Evolutionary conservation across 2,329 filamentous ascomycete genomes (phyloP).

Genomic region (Epicoccum nigrum): DNA sequence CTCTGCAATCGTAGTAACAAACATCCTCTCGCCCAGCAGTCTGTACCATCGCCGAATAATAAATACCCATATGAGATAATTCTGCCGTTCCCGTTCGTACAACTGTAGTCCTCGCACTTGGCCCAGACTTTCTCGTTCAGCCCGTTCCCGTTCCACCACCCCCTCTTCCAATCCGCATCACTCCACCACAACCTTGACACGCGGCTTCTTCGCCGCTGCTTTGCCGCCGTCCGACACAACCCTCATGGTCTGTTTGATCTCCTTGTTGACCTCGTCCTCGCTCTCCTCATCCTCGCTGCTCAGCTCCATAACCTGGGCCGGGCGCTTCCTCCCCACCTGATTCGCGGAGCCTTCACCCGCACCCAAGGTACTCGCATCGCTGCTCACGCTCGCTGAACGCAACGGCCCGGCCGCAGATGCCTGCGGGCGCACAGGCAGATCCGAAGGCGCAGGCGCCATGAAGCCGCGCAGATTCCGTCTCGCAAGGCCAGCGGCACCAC

Average conservation of each 20-base stretch:
- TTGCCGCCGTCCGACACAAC: constrained; percentile 6
- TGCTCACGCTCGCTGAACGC: not conserved
- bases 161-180: too few species aligned
- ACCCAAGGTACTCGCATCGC: not conserved
- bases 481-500: not conserved
- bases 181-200: constrained; percentile 29
- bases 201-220: constrained; percentile 20
- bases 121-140: too few species aligned
- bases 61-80: too few species aligned
- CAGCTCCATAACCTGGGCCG: constrained; percentile 11
- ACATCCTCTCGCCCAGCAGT: too few species aligned
- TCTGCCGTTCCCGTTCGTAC: too few species aligned
- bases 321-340: constrained; percentile 18
- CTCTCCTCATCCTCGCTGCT: constrained; percentile 26
- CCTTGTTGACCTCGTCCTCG: constrained; percentile 22
- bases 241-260: constrained; percentile 20
- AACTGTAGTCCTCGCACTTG: too few species aligned
- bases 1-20: too few species aligned
- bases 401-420: too few species aligned
- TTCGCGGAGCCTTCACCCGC: not conserved
- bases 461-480: constrained; percentile 19
- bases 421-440: constrained; percentile 9
- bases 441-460: constrained; percentile 24
- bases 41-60: too few species aligned
- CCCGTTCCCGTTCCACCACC: too few species aligned